Base-by-base conservation (phyloP, 371 early-diverging fungal species). In the Funneliformis caledonium region DNA sequence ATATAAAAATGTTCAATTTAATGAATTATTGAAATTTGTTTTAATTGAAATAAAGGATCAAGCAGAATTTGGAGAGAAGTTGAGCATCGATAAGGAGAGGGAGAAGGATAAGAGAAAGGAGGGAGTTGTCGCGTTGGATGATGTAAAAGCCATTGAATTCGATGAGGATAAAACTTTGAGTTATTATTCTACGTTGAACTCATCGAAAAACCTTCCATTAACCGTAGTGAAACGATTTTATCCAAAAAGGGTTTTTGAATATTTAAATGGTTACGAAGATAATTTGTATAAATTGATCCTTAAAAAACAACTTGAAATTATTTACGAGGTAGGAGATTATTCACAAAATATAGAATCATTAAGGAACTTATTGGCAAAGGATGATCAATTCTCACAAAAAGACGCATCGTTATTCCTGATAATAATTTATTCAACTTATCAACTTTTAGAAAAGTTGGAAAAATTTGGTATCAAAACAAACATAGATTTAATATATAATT, bases 21-120 rank as follows among this genome's bases (percentile, higher is more conserved):
- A 12, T 19, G 56, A 56, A 56, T 56, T 56, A 56, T 56, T 56
- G 7, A 56, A 56, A 56, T 56, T 56, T 56, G 5, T 56, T 56
- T 56, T 56, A 56, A 56, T 56, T 56, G 56, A 56, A 56, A 56
- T 56, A 56, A 56, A 56, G 19, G 56, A 56, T 56, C 56, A 56
- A 56, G 16, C 19, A 7, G 56, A 56, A 56, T 56, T 56, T 56
- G 56, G 56, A n/a, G 56, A 56, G 19, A 16, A 56, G 56, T 56
- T 56, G 7, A 56, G 56, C 16, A 56, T 56, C 16, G 56, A 56
- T 56, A 56, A 56, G 19, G 56, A 16, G 12, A 5, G 19, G 16
- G 12, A 16, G 16, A 52, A 16, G 16, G 52, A 16, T 4, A 12
- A 50, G 2, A 16, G 50, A 14, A 1, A 11, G 0, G 11, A 50